Base-by-base conservation (phyloP, 495 filamentous ascomycete species). In the Apodospora peruviana region DNA sequence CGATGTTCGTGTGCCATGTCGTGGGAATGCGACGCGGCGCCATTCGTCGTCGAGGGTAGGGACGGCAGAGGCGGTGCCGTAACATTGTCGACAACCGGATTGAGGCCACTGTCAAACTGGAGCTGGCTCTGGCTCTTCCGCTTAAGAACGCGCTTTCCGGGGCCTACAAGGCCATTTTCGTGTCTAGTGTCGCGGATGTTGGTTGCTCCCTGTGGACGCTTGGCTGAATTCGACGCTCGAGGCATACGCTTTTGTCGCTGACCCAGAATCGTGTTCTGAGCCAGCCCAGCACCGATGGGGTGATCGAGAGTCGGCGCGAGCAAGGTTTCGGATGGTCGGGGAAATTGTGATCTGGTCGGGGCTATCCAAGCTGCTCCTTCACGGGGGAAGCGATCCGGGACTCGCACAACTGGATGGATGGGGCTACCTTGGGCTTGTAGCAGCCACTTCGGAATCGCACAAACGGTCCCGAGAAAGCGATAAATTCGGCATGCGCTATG, bases 111-210 rank as follows among this genome's bases (percentile, higher is more conserved):
- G 61, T 70, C 63, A 67, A 70, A 57, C 65, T 72, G 70, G 68
- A 70, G 58, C 65, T 72, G 70, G 48, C 51, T 61, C 61, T 71
- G 72, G 53, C 72, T 74, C 66, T 69, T 74, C 52, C 66, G 68
- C 61, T 67, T 75, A 44, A 64, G 56, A 54, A 93, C 76, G 72
- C 87, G 85, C 82, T 89, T 91, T 55, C 86, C 87, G 46, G 90
- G 85, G 57, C 82, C 82, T 73, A 86, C 86, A 57, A 88, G 72
- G 58, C 90, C 90, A 84, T 86, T 90, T 71, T 96, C 90, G 68
- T 91, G 84, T 61, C 86, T 81, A 63, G 82, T 88, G 76, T 86
- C 87, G 70, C 83, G 80, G 65, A 77, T 72, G 69, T 79, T 83
- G 63, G 74, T 75, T 59, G 76, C 69, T 74, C 78, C 77, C 71